Conservation (phyloP, 257 asterid genomes). For the Salvia splendens region DNA sequence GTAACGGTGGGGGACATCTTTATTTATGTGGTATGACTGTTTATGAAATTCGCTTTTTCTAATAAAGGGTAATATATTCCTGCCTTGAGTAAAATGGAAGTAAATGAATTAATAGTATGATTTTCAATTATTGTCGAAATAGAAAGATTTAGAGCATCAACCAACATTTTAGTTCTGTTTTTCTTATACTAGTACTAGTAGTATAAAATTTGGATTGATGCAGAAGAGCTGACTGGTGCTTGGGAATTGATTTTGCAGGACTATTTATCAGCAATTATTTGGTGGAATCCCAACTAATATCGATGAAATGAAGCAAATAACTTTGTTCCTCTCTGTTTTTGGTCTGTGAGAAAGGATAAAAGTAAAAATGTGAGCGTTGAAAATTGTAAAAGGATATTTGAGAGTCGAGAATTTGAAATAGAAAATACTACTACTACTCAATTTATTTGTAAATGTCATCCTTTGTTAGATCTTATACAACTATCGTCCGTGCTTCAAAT, state of each 20-base stretch:
- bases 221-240: neutral
- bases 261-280: conserved; percentile 28
- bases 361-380: neutral
- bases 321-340: neutral
- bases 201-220: neutral
- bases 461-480: neutral
- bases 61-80: neutral
- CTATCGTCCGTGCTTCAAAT: neutral
- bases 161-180: neutral
- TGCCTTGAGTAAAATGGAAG: neutral
- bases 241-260: conserved; percentile 32
- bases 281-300: conserved; percentile 29
- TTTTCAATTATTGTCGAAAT: neutral
- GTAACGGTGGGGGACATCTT: no score
- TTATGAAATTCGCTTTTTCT: neutral
- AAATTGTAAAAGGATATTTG: no score
- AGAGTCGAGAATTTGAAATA: neutral
- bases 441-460: neutral
- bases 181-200: neutral
- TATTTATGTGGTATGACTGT: neutral
- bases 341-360: neutral
- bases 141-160: neutral
- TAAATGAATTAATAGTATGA: neutral
- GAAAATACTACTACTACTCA: neutral
- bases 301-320: conserved; percentile 10